Evolutionary conservation across 768 basidiomycete genomes (phyloP).

Genomic region (Fibroporia radiculosa): DNA sequence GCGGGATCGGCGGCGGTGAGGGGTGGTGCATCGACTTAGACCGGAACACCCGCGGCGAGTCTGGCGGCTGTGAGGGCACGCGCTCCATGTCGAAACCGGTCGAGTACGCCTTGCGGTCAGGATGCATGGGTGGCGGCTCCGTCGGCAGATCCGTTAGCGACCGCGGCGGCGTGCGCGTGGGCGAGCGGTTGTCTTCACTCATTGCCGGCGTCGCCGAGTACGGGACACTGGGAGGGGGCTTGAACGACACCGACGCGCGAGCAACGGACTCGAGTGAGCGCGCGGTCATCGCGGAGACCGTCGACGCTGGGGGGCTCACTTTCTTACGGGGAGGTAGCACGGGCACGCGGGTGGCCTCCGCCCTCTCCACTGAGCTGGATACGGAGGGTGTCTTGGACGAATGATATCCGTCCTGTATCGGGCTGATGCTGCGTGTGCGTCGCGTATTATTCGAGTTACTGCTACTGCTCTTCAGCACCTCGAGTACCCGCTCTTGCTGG

Average conservation of each 20-base stretch:
- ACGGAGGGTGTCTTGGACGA: constrained; percentile 9
- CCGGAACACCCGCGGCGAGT: constrained; percentile 36
- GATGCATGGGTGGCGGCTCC: constrained; percentile 45
- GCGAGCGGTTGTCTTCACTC: constrained; percentile 14
- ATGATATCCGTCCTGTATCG: constrained; percentile 9
- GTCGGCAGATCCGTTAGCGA: constrained; percentile 25
- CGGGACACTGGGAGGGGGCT: background rate
- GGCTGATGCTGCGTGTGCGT: constrained; percentile 18
- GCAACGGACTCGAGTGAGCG: constrained; percentile 37
- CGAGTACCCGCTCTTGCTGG: constrained; percentile 62
- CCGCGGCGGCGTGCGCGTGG: constrained; percentile 24
- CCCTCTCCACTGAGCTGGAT: constrained; percentile 9
- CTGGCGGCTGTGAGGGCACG: constrained; percentile 10
- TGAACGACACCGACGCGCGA: constrained; percentile 21
- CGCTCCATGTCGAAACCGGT: constrained; percentile 7
- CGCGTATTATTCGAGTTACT: constrained; percentile 5
- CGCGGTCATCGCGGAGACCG: constrained; percentile 23
- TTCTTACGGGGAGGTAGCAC: constrained; percentile 30
- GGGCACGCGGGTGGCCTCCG: constrained; percentile 16
- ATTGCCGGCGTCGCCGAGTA: constrained; percentile 2
- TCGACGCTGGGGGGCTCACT: constrained; percentile 25
- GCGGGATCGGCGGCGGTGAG: constrained; percentile 32
- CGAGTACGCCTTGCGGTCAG: constrained; percentile 35
- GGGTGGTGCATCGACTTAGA: constrained; percentile 50
- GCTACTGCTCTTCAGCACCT: constrained; percentile 53